Percentiles rank a stretch among this genome's conserved stretches.
Evolutionary conservation across 2,329 filamentous ascomycete genomes (phyloP).

Genomic region (Trichoderma breve): DNA sequence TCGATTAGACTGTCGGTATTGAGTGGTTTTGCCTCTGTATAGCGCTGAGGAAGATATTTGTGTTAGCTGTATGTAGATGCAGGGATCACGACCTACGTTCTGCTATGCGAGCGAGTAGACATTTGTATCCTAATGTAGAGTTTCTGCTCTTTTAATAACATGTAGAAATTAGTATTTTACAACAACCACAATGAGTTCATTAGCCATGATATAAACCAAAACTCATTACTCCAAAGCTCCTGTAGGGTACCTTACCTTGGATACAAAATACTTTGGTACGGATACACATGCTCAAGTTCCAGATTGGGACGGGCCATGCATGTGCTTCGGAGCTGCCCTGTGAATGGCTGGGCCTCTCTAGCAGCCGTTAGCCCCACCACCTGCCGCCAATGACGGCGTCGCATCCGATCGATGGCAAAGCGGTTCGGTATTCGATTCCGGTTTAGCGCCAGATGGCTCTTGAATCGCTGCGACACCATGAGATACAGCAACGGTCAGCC

Average conservation of each 20-base stretch:
- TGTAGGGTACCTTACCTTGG: background rate
- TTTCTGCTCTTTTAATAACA: background rate
- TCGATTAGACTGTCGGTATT: constrained; percentile 1
- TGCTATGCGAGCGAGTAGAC: background rate
- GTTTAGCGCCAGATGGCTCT: constrained; percentile 11
- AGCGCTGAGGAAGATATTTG: background rate
- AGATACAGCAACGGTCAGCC: background rate
- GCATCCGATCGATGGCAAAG: background rate
- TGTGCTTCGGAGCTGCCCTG: constrained; percentile 15
- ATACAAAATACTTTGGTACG: background rate
- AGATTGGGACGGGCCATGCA: background rate
- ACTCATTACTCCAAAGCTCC: background rate
- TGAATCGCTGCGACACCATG: background rate
- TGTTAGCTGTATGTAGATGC: background rate
- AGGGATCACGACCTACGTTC: background rate
- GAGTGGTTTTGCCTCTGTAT: background rate
- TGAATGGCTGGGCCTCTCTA: constrained; percentile 14
- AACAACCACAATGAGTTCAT: background rate
- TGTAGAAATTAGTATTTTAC: background rate
- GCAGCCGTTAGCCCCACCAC: background rate
- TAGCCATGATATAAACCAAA: background rate
- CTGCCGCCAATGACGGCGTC: constrained; percentile 2
- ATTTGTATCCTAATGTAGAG: background rate
- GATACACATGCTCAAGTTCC: constrained; percentile 1
- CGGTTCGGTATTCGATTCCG: constrained; percentile 18